Evolutionary conservation across 768 basidiomycete genomes (phyloP).

Genomic region (Leccinum longicurvipes): DNA sequence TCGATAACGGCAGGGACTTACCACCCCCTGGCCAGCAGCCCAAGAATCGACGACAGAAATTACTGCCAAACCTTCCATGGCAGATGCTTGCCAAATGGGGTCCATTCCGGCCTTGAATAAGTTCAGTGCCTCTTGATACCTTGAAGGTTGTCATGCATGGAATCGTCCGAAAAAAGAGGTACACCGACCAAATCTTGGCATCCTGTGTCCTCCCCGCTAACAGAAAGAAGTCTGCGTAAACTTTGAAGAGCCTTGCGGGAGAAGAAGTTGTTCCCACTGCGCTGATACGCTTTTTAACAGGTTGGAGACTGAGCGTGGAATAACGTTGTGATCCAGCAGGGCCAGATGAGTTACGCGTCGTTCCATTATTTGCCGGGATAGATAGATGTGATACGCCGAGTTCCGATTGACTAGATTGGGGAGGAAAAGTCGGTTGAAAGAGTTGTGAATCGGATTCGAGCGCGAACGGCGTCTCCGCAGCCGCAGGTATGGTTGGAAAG

Average conservation of each 20-base stretch:
- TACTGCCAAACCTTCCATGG: constrained; percentile 82
- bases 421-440: constrained; percentile 43
- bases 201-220: constrained; percentile 84
- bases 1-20: constrained; percentile 36
- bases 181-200: constrained; percentile 68
- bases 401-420: constrained; percentile 58
- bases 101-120: constrained; percentile 76
- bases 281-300: constrained; percentile 57
- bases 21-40: constrained; percentile 69
- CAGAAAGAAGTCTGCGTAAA: constrained; percentile 85
- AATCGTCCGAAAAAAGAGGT: constrained; percentile 2
- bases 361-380: constrained; percentile 26
- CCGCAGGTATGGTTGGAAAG: constrained; percentile 59
- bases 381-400: constrained; percentile 29
- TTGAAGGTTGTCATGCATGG: constrained; percentile 32
- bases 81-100: constrained; percentile 84
- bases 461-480: constrained; percentile 57
- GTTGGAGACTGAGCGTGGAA: constrained; percentile 44
- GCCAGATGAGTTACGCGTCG: constrained; percentile 54
- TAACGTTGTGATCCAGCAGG: constrained; percentile 44
- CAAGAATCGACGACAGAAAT: constrained; percentile 80
- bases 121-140: constrained; percentile 83
- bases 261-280: constrained; percentile 68
- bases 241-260: constrained; percentile 83
- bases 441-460: constrained; percentile 45